Evolutionary conservation across 352 stramenopile species (phyloP).

Genomic region (Phytopythium boreale): DNA sequence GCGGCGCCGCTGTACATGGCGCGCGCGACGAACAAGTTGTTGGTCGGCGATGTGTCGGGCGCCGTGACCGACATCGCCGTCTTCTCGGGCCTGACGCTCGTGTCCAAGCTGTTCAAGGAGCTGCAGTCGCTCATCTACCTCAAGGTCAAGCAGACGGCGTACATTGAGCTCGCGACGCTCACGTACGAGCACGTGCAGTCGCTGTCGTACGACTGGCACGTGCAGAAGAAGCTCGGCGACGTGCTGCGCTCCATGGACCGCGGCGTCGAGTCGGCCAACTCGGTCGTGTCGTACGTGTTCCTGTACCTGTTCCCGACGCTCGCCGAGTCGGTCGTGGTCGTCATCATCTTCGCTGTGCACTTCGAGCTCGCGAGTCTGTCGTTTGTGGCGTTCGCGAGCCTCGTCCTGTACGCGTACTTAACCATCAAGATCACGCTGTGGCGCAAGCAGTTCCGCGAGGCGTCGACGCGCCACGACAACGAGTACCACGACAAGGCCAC

Average conservation of each 20-base stretch:
- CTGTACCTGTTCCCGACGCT: conserved; percentile 95
- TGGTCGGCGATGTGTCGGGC: conserved; percentile 45
- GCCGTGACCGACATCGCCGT: conserved; percentile 62
- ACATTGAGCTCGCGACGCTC: conserved; percentile 95
- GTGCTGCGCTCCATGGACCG: conserved; percentile 94
- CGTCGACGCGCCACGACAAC: conserved; percentile 94
- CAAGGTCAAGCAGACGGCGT: conserved; percentile 96
- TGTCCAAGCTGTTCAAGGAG: conserved; percentile 93
- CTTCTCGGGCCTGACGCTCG: conserved; percentile 84
- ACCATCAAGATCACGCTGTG: conserved; percentile 97
- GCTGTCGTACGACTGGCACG: conserved; percentile 97
- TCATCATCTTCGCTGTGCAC: conserved; percentile 90
- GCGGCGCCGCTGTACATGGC: conserved; percentile 92
- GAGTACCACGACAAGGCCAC: conserved; percentile 97
- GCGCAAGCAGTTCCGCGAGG: conserved; percentile 97
- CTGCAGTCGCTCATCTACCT: conserved; percentile 93
- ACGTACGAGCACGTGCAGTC: conserved; percentile 96
- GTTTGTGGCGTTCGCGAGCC: conserved; percentile 92
- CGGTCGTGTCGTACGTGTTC: conserved; percentile 97
- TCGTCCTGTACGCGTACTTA: conserved; percentile 94
- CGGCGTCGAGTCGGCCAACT: conserved; percentile 91
- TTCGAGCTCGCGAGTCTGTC: conserved; percentile 92
- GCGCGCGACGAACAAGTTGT: conserved; percentile 89
- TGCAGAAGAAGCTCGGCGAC: conserved; percentile 97
- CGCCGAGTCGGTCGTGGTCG: conserved; percentile 93